Conservation (phyloP, 2,329 filamentous ascomycete species). For the Trichoderma sp. region DNA sequence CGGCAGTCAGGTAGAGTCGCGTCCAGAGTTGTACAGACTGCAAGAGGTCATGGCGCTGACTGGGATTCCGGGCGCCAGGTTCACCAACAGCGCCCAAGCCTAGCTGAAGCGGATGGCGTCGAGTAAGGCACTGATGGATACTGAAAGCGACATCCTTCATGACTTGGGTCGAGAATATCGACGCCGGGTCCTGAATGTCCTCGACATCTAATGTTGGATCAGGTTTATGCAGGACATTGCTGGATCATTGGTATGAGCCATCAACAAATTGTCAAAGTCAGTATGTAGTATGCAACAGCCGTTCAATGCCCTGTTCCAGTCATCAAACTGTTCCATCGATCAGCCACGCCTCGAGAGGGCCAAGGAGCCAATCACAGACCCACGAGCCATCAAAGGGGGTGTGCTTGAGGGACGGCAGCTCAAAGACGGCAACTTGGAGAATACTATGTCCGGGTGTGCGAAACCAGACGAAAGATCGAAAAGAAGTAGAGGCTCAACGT, state of each 20-base stretch:
- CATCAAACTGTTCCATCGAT: slow-evolving; percentile 1
- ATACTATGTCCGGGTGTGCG: neutral
- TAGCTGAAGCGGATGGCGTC: neutral
- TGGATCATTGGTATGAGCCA: neutral
- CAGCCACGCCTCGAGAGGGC: neutral
- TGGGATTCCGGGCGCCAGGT: slow-evolving; percentile 4
- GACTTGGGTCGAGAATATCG: neutral
- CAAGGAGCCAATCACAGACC: slow-evolving; percentile 10
- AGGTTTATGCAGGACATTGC: neutral
- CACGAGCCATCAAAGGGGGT: neutral
- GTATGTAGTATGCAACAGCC: neutral
- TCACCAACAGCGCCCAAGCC: neutral
- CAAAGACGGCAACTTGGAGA: neutral
- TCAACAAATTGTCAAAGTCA: neutral
- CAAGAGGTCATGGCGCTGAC: neutral
- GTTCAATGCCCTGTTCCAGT: slow-evolving; percentile 1
- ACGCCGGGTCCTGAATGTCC: neutral
- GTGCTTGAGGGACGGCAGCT: slow-evolving; percentile 2
- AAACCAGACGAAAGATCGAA: neutral
- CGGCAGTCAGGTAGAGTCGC: neutral
- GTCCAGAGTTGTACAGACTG: slow-evolving; percentile 3
- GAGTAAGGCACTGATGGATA: too few species aligned
- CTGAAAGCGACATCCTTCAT: neutral
- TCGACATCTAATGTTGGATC: neutral
- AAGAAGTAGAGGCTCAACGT: neutral